phyloP scores from a whole-genome alignment of 2,329 filamentous ascomycete genomes.

The Stylonectria norvegica region DNA sequence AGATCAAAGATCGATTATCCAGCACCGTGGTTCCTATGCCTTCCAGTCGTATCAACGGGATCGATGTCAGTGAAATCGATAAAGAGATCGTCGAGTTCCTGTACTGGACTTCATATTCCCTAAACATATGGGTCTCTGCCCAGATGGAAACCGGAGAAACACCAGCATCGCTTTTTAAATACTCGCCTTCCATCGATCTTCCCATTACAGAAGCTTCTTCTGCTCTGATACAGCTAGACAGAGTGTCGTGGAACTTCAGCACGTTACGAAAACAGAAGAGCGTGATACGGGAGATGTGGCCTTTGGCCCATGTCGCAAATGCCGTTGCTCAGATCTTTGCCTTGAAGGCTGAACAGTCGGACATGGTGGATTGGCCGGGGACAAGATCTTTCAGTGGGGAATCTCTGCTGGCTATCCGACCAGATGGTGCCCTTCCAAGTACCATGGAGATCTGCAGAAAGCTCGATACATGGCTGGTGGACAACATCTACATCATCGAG shows the following conservation, averaged over 20 bases:
- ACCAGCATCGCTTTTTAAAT: constrained; percentile 21
- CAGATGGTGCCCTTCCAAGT: constrained; percentile 19
- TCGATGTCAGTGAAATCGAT: constrained; percentile 39
- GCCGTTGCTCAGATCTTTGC: constrained; percentile 30
- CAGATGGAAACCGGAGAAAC: constrained; percentile 31
- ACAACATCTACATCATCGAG: constrained; percentile 24
- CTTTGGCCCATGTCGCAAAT: constrained; percentile 32
- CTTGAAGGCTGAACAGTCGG: constrained; percentile 21
- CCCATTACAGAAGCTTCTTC: constrained; percentile 30
- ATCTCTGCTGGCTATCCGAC: constrained; percentile 15
- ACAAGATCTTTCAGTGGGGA: constrained; percentile 22
- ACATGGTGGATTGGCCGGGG: constrained; percentile 8
- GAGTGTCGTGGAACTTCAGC: constrained; percentile 36
- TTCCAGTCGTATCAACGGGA: constrained; percentile 39
- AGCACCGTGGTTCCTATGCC: constrained; percentile 25
- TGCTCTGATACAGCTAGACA: constrained; percentile 31
- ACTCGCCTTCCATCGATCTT: constrained; percentile 27
- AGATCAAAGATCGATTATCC: constrained; percentile 32
- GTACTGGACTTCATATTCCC: constrained; percentile 38
- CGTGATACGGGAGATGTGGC: constrained; percentile 34
- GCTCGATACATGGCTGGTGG: constrained; percentile 25
- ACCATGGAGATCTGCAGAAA: constrained; percentile 28
- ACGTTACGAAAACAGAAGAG: constrained; percentile 35
- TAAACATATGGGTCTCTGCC: constrained; percentile 38
- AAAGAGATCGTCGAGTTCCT: constrained; percentile 38